phyloP scores from a whole-genome alignment of 2,329 filamentous ascomycete species.

The Coniochaeta hoffmannii region DNA sequence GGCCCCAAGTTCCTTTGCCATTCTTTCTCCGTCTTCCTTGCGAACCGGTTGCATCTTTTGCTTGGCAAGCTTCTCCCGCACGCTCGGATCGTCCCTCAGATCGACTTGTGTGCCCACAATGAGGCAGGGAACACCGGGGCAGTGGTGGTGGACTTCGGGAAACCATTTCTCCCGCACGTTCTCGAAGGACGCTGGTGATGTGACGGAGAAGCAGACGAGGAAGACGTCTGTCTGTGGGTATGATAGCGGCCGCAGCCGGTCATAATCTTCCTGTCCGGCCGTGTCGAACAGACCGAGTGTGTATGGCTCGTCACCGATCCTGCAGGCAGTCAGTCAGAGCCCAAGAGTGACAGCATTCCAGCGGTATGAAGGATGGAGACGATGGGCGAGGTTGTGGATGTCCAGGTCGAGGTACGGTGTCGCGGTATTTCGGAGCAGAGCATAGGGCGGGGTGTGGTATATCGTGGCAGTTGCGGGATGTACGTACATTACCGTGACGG shows the following conservation, averaged over 20 bases:
- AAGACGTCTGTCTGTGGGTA: conserved; percentile 99
- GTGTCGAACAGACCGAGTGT: conserved; percentile 97
- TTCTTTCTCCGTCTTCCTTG: conserved; percentile 87
- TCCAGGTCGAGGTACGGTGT: neutral
- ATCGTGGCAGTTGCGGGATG: neutral
- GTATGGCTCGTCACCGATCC: conserved; percentile 98
- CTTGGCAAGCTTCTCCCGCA: conserved; percentile 85
- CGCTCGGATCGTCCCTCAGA: conserved; percentile 79
- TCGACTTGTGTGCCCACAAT: conserved; percentile 98
- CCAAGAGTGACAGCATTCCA: neutral
- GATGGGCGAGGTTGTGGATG: neutral
- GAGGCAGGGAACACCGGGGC: conserved; percentile 92
- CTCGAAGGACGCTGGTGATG: conserved; percentile 94
- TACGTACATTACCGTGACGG: conserved; percentile 97
- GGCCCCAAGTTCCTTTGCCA: conserved; percentile 95
- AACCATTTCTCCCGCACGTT: conserved; percentile 99
- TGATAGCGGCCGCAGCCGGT: conserved; percentile 89
- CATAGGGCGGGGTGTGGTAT: neutral
- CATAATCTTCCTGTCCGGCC: conserved; percentile 98
- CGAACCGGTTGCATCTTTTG: conserved; percentile 93
- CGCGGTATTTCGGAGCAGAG: neutral
- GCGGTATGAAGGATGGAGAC: neutral
- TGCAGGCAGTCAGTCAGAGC: conserved; percentile 28
- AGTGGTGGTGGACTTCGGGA: conserved; percentile 97
- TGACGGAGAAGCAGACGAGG: conserved; percentile 97